A percentile compares a stretch with the other conserved stretches of the same genome.
Evolutionary conservation across 2,329 filamentous ascomycete genomes (phyloP).

Genomic region (Apiospora pterosperma): DNA sequence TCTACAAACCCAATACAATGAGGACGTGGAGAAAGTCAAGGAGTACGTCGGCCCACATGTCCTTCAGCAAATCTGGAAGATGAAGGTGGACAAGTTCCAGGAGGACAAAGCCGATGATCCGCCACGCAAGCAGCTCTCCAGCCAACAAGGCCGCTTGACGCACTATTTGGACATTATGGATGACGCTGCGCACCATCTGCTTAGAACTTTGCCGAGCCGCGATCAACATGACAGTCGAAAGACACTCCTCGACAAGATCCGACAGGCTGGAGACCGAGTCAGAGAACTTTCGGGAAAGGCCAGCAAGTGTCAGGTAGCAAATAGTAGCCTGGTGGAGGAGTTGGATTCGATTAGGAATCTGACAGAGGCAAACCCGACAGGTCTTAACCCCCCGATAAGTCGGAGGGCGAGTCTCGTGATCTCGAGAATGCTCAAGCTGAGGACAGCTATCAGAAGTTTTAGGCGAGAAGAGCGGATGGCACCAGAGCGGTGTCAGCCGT

Average conservation of each 20-base stretch:
- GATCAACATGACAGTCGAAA: background rate
- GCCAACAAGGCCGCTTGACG: constrained; percentile 22
- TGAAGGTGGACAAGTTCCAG: constrained; percentile 17
- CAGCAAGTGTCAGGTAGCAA: background rate
- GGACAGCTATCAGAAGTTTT: background rate
- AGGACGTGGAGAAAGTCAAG: too few relatives aligned
- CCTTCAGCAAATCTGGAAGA: constrained; percentile 24
- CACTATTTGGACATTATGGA: constrained; percentile 20
- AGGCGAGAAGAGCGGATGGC: background rate
- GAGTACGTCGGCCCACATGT: constrained; percentile 17
- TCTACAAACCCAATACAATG: too few relatives aligned
- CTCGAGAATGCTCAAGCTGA: background rate
- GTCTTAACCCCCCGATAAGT: background rate
- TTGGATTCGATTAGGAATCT: background rate
- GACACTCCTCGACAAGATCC: background rate
- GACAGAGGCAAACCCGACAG: background rate
- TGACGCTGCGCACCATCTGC: constrained; percentile 13
- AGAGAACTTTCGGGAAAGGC: background rate
- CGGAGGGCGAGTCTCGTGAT: background rate
- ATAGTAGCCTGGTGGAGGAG: background rate
- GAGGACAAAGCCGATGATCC: constrained; percentile 11
- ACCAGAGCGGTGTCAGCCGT: background rate
- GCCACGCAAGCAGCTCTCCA: constrained; percentile 15
- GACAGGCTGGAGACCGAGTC: background rate
- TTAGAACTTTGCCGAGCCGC: background rate